Percentiles rank a stretch among this genome's conserved stretches.
These are phyloP conservation scores for Phyllosticta citrichinensis DNA, from an alignment of 2,329 filamentous ascomycete genomes.

Conservation along the genomic window DNA sequence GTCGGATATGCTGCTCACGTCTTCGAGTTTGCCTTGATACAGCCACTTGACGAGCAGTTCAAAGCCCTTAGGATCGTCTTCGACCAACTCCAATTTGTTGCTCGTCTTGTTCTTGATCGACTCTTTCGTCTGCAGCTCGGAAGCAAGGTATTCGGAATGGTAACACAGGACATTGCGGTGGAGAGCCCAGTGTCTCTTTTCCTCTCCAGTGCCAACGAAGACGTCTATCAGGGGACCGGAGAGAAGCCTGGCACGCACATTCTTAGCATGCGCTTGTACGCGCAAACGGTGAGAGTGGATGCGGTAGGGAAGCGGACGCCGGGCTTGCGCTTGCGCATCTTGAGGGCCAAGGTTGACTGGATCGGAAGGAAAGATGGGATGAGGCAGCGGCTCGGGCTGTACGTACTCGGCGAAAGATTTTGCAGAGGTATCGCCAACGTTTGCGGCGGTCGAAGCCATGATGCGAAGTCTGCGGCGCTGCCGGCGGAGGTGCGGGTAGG, in stretches of 20 bases:
- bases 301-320: constrained; percentile 25
- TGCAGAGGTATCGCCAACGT: constrained; percentile 38
- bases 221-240: constrained; percentile 44
- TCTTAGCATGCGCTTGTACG: constrained; percentile 35
- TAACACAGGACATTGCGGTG: constrained; percentile 44
- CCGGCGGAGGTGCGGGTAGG: constrained; percentile 29
- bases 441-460: constrained; percentile 26
- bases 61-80: constrained; percentile 43
- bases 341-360: not conserved
- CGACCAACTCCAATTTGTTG: constrained; percentile 36
- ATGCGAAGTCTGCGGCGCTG: constrained; percentile 30
- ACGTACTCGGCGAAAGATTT: constrained; percentile 45
- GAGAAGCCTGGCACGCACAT: constrained; percentile 40
- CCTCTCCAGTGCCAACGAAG: constrained; percentile 36
- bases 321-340: not conserved
- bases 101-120: constrained; percentile 26
- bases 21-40: constrained; percentile 44
- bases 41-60: constrained; percentile 47
- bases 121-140: constrained; percentile 27
- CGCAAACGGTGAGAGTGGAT: constrained; percentile 28
- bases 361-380: not conserved
- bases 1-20: constrained; percentile 35
- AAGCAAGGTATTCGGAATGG: constrained; percentile 38
- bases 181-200: constrained; percentile 39
- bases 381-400: constrained; percentile 2